Conservation (phyloP, 495 filamentous ascomycete species). For the Aspergillus avenaceus region DNA sequence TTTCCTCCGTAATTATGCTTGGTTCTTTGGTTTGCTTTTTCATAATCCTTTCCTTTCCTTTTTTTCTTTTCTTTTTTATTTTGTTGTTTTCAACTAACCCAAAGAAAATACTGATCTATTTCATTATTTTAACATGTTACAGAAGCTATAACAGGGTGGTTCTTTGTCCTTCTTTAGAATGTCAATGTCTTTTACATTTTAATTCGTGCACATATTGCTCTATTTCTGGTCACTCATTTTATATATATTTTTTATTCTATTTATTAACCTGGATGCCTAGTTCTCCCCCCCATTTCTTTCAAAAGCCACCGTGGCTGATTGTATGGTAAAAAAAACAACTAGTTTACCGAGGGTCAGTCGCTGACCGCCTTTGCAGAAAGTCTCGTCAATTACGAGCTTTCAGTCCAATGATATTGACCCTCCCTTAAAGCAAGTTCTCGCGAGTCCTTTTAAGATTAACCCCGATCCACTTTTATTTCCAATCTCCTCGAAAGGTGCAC, state of each 20-base stretch:
- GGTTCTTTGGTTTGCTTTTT: too few relatives aligned
- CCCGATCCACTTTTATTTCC: background rate
- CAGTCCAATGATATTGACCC: background rate
- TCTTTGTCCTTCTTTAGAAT: too few relatives aligned
- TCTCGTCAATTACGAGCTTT: background rate
- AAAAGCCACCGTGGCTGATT: slow-evolving; percentile 28
- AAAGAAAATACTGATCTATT: background rate
- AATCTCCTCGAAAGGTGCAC: background rate
- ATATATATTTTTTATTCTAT: too few relatives aligned
- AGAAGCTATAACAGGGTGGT: too few relatives aligned
- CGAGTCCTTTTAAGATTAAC: background rate
- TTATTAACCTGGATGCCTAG: slow-evolving; percentile 9
- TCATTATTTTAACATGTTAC: background rate
- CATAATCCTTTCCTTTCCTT: background rate
- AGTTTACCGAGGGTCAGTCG: background rate
- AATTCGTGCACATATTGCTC: background rate
- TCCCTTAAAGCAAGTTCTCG: background rate
- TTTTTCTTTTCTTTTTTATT: slow-evolving; percentile 1
- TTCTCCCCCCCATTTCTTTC: slow-evolving; percentile 8
- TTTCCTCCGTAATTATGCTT: too few relatives aligned
- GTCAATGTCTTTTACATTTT: too few relatives aligned
- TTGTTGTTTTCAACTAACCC: background rate
- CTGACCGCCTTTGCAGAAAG: slow-evolving; percentile 1
- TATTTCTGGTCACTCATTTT: too few relatives aligned
- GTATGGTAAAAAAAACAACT: too few relatives aligned